phyloP scores from a whole-genome alignment of 768 basidiomycete genomes.

The Auricularia auricula-judae region DNA sequence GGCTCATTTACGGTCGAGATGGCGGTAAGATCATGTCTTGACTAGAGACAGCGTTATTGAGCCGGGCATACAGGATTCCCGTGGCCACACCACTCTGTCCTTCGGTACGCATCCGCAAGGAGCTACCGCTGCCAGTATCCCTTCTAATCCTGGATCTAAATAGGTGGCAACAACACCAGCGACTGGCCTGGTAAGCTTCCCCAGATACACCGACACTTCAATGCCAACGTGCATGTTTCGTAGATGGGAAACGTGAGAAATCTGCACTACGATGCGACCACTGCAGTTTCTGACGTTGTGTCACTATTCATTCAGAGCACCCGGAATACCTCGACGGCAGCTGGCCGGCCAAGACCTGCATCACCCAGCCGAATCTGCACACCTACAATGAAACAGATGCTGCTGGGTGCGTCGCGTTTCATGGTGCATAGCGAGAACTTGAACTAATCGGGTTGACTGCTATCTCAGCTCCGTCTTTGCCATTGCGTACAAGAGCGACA shows the following conservation, averaged over 20 bases:
- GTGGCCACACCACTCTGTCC: neutral
- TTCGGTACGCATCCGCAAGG: neutral
- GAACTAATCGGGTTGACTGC: too few relatives aligned
- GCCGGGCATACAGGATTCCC: too few relatives aligned
- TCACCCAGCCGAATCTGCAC: neutral
- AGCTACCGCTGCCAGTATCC: neutral
- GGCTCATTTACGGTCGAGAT: neutral
- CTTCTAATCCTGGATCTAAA: neutral
- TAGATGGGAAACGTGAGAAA: too few relatives aligned
- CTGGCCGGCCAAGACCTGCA: neutral
- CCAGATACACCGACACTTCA: neutral
- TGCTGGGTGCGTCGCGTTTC: neutral
- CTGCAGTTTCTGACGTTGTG: too few relatives aligned
- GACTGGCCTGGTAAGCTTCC: neutral
- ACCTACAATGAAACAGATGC: neutral
- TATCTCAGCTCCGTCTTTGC: neutral
- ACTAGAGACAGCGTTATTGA: too few relatives aligned
- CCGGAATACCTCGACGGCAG: neutral
- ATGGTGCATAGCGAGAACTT: too few relatives aligned
- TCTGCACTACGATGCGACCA: too few relatives aligned
- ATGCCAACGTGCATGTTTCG: too few relatives aligned
- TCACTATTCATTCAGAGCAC: neutral
- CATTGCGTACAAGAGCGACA: neutral
- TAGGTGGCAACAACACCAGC: neutral
- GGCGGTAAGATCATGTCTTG: neutral